Evolutionary conservation across 768 basidiomycete genomes (phyloP).

Genomic region (Cystofilobasidium macerans): DNA sequence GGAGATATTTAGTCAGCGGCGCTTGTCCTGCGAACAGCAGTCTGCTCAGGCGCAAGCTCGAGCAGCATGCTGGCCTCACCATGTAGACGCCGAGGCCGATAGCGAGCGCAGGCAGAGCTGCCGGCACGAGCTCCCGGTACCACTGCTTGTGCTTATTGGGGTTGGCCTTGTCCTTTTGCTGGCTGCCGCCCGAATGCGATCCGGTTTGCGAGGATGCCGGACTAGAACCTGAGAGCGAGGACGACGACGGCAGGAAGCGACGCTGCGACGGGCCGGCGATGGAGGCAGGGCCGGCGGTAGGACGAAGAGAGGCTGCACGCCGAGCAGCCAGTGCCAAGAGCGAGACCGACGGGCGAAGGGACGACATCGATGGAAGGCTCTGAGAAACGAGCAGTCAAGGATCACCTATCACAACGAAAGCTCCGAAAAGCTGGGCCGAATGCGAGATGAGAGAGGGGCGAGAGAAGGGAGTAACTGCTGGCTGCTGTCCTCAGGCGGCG

Average conservation of each 20-base stretch:
- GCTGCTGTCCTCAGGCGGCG: too few relatives aligned
- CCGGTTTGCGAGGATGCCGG: not conserved
- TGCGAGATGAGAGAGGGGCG: too few relatives aligned
- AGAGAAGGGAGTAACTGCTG: too few relatives aligned
- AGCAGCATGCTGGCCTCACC: not conserved
- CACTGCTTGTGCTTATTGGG: conserved; percentile 8
- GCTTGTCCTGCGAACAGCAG: too few relatives aligned
- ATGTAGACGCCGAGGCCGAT: conserved; percentile 6
- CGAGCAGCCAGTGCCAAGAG: not conserved
- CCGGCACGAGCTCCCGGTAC: conserved; percentile 14
- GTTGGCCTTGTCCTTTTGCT: not conserved
- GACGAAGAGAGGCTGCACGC: not conserved
- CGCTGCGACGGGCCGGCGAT: not conserved
- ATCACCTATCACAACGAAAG: too few relatives aligned
- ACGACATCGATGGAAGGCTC: too few relatives aligned
- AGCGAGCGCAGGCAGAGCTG: conserved; percentile 4
- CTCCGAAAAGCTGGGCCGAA: too few relatives aligned
- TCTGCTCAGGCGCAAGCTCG: not conserved
- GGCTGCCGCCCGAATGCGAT: not conserved
- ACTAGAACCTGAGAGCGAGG: not conserved
- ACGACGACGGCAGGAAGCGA: not conserved
- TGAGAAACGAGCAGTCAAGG: too few relatives aligned
- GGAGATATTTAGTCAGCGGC: too few relatives aligned
- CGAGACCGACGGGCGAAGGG: not conserved
- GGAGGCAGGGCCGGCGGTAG: not conserved